Evolutionary conservation across 2,329 filamentous ascomycete species (phyloP), one percentile per base, ranked within the genome.

Genomic region (Grosmannia huntii): DNA sequence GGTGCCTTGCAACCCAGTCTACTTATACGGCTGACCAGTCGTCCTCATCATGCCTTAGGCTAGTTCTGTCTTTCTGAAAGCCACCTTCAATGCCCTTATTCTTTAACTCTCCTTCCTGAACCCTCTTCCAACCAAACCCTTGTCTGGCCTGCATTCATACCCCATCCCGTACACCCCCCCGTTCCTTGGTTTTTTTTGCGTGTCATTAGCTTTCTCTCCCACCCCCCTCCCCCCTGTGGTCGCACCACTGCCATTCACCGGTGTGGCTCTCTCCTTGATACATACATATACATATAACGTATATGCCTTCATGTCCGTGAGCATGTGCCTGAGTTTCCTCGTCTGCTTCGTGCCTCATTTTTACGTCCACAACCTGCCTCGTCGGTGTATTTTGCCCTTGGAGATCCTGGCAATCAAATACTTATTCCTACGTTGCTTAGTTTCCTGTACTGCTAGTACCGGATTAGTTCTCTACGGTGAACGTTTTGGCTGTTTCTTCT

Each of bases 251-350:
- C n/a, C 41, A 12, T 36, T 28, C 41, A 52, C 50, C 28, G 50
- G 51, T 53, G 31, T 53, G 28, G 21, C 25, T 21, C 33, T 23
- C 54, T 41, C 50, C 56, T 41, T 48, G 27, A 41, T 57, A 51
- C 55, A 56, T 56, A 60, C 56, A 56, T 58, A 58, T 58, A 58
- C 59, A 53, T 53, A 56, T 41, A 58, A 31, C 41, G 48, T 56
- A 36, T 51, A 55, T 57, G 25, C 19, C 46, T 50, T 56, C 31
- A 50, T 38, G 28, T 19, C 28, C 2, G 41, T 25, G 55, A 38
- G 33, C 11, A 36, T 48, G 54, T 50, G 44, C 16, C 31, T 19
- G 55, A 14, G n/a, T 48, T 19, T 49, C 6, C 16, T 25, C 28
- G 25, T 56, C 27, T 49, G 11, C 25, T 16, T 38, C n/a, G 25